A percentile compares a stretch with the other conserved stretches of the same genome.
phyloP scores from a whole-genome alignment of 805 yeast species.

The Zygosaccharomyces lentus region DNA sequence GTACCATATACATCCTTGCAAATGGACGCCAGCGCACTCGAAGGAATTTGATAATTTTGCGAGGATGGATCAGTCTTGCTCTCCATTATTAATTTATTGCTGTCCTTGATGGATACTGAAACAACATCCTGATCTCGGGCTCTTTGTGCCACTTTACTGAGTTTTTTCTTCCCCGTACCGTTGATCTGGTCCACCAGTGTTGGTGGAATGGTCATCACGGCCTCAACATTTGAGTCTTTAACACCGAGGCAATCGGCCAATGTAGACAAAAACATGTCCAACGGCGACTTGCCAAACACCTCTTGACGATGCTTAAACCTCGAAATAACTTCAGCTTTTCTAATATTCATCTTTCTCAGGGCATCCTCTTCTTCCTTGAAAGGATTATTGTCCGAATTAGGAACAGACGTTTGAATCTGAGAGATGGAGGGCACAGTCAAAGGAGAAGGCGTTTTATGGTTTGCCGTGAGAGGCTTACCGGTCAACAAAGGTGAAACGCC shows the following conservation, averaged over 20 bases:
- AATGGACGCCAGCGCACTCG: constrained; percentile 23
- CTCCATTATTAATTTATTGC: constrained; percentile 26
- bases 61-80: constrained; percentile 21
- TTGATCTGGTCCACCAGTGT: constrained; percentile 28
- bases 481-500: constrained; percentile 14
- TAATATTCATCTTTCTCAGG: constrained; percentile 27
- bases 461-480: constrained; percentile 2
- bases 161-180: constrained; percentile 34
- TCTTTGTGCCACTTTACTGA: constrained; percentile 31
- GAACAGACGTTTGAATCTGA: constrained; percentile 7
- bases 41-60: constrained; percentile 17
- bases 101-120: constrained; percentile 21
- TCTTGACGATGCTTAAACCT: constrained; percentile 36
- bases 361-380: constrained; percentile 31
- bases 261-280: constrained; percentile 33
- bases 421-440: constrained; percentile 12
- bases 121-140: constrained; percentile 33
- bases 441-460: constrained; percentile 23
- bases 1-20: constrained; percentile 24
- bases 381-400: constrained; percentile 22
- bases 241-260: constrained; percentile 33
- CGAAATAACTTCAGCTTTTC: constrained; percentile 32
- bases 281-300: constrained; percentile 27
- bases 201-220: constrained; percentile 25
- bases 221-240: constrained; percentile 28